Percentiles rank a stretch among this genome's conserved stretches.
These are phyloP conservation scores for Leccinum broughii DNA, from an alignment of 768 basidiomycete genomes.

Conservation along the genomic window DNA sequence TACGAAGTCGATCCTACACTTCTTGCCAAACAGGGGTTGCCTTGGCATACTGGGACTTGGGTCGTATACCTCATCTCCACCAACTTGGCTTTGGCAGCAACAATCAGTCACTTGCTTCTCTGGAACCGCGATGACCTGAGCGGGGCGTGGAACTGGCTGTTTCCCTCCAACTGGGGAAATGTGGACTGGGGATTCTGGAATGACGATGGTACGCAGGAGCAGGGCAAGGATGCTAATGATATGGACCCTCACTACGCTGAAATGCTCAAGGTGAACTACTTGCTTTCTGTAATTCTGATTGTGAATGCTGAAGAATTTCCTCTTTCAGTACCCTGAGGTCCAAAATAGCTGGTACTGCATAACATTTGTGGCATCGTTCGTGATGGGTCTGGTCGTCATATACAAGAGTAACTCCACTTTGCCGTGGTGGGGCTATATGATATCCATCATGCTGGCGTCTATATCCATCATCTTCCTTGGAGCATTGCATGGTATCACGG, in stretches of 20 bases:
- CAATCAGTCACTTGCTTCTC: conserved; percentile 49
- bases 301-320: background rate
- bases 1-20: conserved; percentile 51
- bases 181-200: conserved; percentile 43
- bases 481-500: conserved; percentile 54
- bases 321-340: conserved; percentile 34
- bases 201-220: conserved; percentile 15
- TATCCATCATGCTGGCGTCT: conserved; percentile 52
- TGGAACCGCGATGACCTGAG: conserved; percentile 56
- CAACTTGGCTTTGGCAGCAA: conserved; percentile 41
- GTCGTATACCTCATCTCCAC: conserved; percentile 19
- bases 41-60: conserved; percentile 32
- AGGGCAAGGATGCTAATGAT: conserved; percentile 39
- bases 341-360: conserved; percentile 36
- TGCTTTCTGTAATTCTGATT: conserved; percentile 16
- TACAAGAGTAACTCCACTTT: conserved; percentile 54
- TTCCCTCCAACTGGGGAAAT: conserved; percentile 33
- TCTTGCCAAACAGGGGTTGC: conserved; percentile 43
- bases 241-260: conserved; percentile 57
- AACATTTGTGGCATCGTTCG: conserved; percentile 34
- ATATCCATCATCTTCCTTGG: conserved; percentile 54
- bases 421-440: conserved; percentile 60
- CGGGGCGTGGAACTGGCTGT: conserved; percentile 48
- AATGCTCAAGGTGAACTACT: conserved; percentile 37
- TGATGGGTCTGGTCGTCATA: conserved; percentile 53